These are phyloP conservation scores for Hymenoscyphus repandus DNA, from an alignment of 2,329 filamentous ascomycete genomes.

Conservation along the genomic window DNA sequence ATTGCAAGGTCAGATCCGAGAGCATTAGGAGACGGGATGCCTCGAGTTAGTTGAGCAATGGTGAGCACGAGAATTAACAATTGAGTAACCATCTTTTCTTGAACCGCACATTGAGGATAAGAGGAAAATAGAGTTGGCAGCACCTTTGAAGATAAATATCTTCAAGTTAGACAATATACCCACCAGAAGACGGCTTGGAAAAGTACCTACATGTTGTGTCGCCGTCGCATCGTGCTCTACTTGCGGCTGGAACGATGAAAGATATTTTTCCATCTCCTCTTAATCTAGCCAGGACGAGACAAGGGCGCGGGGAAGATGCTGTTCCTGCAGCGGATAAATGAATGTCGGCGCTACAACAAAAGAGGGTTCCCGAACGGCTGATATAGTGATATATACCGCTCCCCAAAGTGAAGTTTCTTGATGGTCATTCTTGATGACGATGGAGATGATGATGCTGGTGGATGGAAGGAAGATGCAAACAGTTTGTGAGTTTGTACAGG, in stretches of 20 bases:
- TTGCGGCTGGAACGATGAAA: conserved; percentile 5
- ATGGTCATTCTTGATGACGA: neutral
- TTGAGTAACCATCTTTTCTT: conserved; percentile 14
- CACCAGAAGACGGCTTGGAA: conserved; percentile 8
- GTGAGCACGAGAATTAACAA: conserved; percentile 12
- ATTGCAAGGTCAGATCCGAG: conserved; percentile 19
- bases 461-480: neutral
- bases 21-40: conserved; percentile 16
- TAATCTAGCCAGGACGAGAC: too few species aligned
- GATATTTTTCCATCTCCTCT: conserved; percentile 2
- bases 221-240: conserved; percentile 4
- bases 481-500: neutral
- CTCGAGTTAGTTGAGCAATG: conserved; percentile 9
- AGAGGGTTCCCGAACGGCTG: neutral
- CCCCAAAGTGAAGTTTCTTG: too few species aligned
- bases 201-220: conserved; percentile 13
- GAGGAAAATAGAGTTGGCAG: conserved; percentile 6
- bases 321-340: conserved; percentile 10
- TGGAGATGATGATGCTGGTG: neutral
- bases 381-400: too few species aligned
- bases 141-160: conserved; percentile 13
- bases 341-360: neutral
- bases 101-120: conserved; percentile 1
- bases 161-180: conserved; percentile 11
- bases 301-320: neutral